Base-by-base conservation (phyloP, 2,329 filamentous ascomycete species). In the Rutstroemia sp. region DNA sequence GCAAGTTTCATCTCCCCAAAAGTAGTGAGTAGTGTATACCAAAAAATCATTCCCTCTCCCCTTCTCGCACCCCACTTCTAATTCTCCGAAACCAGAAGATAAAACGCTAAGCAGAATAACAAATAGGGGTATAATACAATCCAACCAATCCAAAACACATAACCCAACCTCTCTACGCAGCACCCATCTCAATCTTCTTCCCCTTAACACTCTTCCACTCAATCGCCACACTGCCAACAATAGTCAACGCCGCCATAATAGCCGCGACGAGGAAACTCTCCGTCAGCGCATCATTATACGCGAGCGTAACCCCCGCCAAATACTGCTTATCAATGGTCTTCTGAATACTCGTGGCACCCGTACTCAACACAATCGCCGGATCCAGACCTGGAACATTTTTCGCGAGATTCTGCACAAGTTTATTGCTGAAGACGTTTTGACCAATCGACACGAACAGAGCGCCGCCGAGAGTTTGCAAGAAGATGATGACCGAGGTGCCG, bases 341-440 rank as follows among this genome's bases (percentile, higher is more conserved):
- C 58, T 78, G 77, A 21, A 92, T 73, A 48, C 82, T 77, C 0
- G 86, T 89, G n/a, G 77, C 79, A 30, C 80, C 80, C 7, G 71
- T 75, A 7, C 67, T 70, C 56, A 79, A 69, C 40, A 82, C 75
- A 5, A 63, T 59, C 16, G 66, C 55, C 1, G 76, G 64, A 34
- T 76, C 70, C 5, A 82, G 63, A 1, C 71, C 74, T 0, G 77
- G 75, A 14, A 63, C 65, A 57, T 73, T 69, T 57, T 68, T 61
- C 45, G 68, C 69, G 17, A 73, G 60, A n/a, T 30, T 61, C 68
- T 69, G 16, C 9, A 70, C 66, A 17, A 73, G 66, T 21, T 71
- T 70, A 49, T 70, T 64, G 23, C 60, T 60, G 52, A 68, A 67
- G 30, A 81, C 73, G 1, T 76, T 76, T 64, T 83, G 78, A 0